Evolutionary conservation across 2,329 filamentous ascomycete species (phyloP).

Genomic region (Canariomyces notabilis): DNA sequence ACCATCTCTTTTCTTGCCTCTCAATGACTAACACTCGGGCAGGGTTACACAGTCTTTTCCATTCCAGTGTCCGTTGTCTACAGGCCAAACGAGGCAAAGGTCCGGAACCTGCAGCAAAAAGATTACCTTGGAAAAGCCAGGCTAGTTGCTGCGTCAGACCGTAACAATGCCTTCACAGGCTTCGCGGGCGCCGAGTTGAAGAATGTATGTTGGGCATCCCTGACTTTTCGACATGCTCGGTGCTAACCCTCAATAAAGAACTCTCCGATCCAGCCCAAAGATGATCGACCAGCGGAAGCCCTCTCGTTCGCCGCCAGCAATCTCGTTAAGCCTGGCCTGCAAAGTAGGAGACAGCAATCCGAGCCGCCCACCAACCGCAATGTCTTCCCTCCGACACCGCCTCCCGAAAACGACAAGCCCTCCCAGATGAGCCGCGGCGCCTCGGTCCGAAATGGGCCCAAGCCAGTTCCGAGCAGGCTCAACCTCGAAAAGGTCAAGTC

Average conservation of each 20-base stretch:
- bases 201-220: conserved; percentile 36
- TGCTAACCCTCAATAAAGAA: conserved; percentile 33
- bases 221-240: background rate
- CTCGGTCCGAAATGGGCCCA: conserved; percentile 58
- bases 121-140: conserved; percentile 97
- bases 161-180: conserved; percentile 73
- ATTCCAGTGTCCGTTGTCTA: conserved; percentile 96
- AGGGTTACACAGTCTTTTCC: conserved; percentile 98
- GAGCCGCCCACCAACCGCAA: conserved; percentile 75
- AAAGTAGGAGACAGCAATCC: conserved; percentile 76
- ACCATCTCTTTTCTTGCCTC: background rate
- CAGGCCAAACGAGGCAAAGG: conserved; percentile 92
- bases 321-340: conserved; percentile 79
- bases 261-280: conserved; percentile 53
- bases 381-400: conserved; percentile 96
- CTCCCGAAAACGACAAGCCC: conserved; percentile 76
- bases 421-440: conserved; percentile 46
- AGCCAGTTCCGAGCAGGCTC: conserved; percentile 57
- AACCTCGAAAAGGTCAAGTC: conserved; percentile 55
- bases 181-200: conserved; percentile 76
- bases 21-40: conserved; percentile 3
- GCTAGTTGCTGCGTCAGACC: conserved; percentile 81
- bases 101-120: conserved; percentile 96
- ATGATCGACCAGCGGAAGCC: conserved; percentile 77
- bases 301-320: conserved; percentile 91